Conservation (phyloP, 2,329 filamentous ascomycete species). For the Fusarium buharicum region DNA sequence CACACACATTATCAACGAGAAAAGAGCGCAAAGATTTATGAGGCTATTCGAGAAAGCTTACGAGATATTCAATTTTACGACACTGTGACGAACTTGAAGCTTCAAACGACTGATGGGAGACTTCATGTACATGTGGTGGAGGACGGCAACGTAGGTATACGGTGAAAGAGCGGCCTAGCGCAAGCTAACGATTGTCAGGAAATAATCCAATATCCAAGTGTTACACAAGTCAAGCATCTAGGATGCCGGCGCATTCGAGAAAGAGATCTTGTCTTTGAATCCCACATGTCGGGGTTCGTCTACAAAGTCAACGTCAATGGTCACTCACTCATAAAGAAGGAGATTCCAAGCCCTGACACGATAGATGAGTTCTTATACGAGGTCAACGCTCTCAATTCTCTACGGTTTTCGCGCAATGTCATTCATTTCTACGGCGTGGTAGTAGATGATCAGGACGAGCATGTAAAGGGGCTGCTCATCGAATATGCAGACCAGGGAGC, state of each 20-base stretch:
- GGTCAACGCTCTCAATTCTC: constrained; percentile 88
- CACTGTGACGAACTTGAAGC: constrained; percentile 93
- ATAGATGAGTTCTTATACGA: constrained; percentile 98
- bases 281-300: constrained; percentile 95
- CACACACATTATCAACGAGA: constrained; percentile 85
- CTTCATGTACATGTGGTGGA: constrained; percentile 98
- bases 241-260: constrained; percentile 73
- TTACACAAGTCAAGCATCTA: constrained; percentile 79
- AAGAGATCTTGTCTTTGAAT: constrained; percentile 82
- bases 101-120: constrained; percentile 87
- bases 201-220: constrained; percentile 85
- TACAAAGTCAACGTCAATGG: constrained; percentile 85
- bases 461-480: constrained; percentile 90
- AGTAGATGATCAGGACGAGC: constrained; percentile 84
- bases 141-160: constrained; percentile 76
- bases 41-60: constrained; percentile 91
- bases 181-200: constrained; percentile 62
- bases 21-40: constrained; percentile 92
- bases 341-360: constrained; percentile 94
- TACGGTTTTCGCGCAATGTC: constrained; percentile 78
- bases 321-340: constrained; percentile 88
- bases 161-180: not conserved
- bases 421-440: constrained; percentile 90
- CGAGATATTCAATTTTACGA: constrained; percentile 96
- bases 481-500: constrained; percentile 87